Evolutionary conservation across 345 rosid genomes (phyloP), one percentile per base, ranked within the genome.

Genomic region (Sisymbrium irio): DNA sequence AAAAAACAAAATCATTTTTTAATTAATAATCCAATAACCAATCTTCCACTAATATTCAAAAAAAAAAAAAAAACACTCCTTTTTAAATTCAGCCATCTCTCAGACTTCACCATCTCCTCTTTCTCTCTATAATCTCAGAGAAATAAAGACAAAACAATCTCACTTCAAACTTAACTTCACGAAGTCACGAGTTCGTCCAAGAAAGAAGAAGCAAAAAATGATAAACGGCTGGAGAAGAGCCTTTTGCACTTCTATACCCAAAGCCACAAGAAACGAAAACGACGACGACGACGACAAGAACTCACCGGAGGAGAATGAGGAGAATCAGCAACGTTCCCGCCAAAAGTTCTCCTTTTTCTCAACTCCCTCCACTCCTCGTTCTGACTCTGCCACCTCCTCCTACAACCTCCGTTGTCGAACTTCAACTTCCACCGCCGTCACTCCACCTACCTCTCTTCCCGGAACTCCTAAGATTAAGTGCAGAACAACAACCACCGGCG

Each of bases 161-260:
- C n/a, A n/a, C n/a, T n/a, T n/a, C n/a, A n/a, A n/a, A n/a, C n/a
- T n/a, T 22, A 22, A 22, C 25, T 22, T 22, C 25, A 22, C 75
- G 53, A 73, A 73, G 32, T 45, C 67, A 36, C 78, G 62, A 75
- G 62, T 67, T 39, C 10, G 73, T 28, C 9, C 53, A 60, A 58
- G 69, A 70, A 71, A 51, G 35, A 28, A 51, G n/a, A 42, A 20
- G 18, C 17, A 5, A 1, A 6, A 35, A 40, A 90, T 92, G 98
- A 87, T 92, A 54, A 83, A 75, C 47, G 93, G 89, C 2, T 92
- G 98, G 98, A 88, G 95, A 82, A 82, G 93, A 79, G 98, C 96
- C 25, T 88, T 92, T 55, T 92, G 98, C 70, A 92, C 98, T 17
- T 87, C 92, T 30, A 74, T 88, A 62, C 87, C 93, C 14, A 92